Base-by-base conservation (phyloP, 2,329 filamentous ascomycete species). In the Colletotrichum higginsianum region DNA sequence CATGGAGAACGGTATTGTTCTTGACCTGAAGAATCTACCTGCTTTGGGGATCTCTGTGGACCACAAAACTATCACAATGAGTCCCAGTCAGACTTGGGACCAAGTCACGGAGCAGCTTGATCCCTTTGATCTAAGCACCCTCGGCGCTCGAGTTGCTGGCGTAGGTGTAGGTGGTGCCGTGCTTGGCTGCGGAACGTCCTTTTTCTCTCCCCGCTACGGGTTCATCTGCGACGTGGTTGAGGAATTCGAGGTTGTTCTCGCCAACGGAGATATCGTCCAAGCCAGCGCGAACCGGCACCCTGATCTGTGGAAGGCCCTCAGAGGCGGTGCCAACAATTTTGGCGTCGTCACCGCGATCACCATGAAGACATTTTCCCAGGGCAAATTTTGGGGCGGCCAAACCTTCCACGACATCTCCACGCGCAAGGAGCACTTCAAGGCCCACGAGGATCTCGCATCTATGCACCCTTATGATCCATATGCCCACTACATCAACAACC, bases 251-350 rank as follows among this genome's bases (percentile, higher is more conserved):
- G 66, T 70, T 40, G 84, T 87, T 1, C 80, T 85, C 1, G 81
- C 82, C 1, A 75, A 78, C 64, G 84, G 85, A 4, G 56, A 71
- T 0, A 79, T 86, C n/a, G 76, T 85, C 13, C 80, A 81, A n/a
- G 84, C 81, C 6, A 83, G 80, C 44, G 73, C 70, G 0, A 58
- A 73, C 0, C 64, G 78, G 4, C 78, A 86, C 61, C 26, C 74
- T 0, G 84, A 86, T 66, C 78, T 87, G 1, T 87, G 78, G 75
- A 80, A 78, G 57, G 84, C 84, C 1, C 78, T 86, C 5, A 82
- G 83, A 58, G 85, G 85, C 15, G 85, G 85, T 13, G 78, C 79
- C 5, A 83, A 80, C 74, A 87, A 86, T 73, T 84, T 85, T 62
- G 84, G 83, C 57, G 76, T 82, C 63, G 77, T 80, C 1, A 78